These are phyloP conservation scores for Pleurotus salmoneostramineus DNA, from an alignment of 768 basidiomycete species.

Conservation along the genomic window DNA sequence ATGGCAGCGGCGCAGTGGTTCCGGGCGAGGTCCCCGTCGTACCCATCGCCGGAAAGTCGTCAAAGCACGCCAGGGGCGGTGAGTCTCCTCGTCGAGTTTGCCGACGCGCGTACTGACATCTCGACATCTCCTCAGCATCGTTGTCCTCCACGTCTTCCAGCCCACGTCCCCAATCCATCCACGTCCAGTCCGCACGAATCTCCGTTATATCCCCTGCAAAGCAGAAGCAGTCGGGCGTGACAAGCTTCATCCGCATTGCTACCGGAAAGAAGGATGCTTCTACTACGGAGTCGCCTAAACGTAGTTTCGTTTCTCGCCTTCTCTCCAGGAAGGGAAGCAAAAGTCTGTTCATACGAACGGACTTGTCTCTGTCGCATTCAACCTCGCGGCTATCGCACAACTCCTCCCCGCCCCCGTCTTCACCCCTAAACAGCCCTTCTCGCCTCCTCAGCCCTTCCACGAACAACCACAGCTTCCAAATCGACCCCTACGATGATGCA, in stretches of 20 bases:
- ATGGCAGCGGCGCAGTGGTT: conserved; percentile 52
- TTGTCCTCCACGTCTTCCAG: conserved; percentile 19
- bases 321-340: conserved; percentile 6
- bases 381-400: background rate
- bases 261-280: conserved; percentile 1
- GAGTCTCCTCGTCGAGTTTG: background rate
- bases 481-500: conserved; percentile 51
- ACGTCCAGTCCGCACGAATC: conserved; percentile 2
- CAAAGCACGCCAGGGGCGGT: conserved; percentile 24
- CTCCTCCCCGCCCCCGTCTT: background rate
- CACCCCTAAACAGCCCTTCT: conserved; percentile 36
- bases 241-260: conserved; percentile 6
- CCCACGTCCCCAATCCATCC: conserved; percentile 3
- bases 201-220: background rate
- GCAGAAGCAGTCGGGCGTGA: background rate
- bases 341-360: background rate
- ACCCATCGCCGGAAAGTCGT: conserved; percentile 48
- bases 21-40: conserved; percentile 64
- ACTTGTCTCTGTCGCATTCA: background rate
- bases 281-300: conserved; percentile 8
- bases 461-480: conserved; percentile 32
- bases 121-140: background rate
- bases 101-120: background rate
- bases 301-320: conserved; percentile 4
- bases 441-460: conserved; percentile 47